Percentiles rank a stretch among this genome's conserved stretches.
Evolutionary conservation across 2,329 filamentous ascomycete genomes (phyloP).

Genomic region (Beauveria rudraprayagi): DNA sequence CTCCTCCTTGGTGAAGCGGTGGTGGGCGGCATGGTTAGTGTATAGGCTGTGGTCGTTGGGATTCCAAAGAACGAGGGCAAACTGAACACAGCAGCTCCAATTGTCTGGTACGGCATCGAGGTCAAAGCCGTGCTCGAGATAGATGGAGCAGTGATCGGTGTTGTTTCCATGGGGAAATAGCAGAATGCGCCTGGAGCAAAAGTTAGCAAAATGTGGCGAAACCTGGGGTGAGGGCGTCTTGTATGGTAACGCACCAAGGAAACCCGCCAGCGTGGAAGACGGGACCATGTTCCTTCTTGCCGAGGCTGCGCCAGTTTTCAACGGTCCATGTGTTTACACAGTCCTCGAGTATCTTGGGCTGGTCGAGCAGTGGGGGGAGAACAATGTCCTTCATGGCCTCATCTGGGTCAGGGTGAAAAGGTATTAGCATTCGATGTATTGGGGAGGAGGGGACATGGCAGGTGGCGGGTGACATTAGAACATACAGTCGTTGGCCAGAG

Average conservation of each 20-base stretch:
- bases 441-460: background rate
- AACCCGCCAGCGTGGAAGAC: conserved; percentile 77
- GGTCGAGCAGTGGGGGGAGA: conserved; percentile 62
- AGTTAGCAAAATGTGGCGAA: conserved; percentile 11
- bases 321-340: conserved; percentile 79
- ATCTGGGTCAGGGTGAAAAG: conserved; percentile 37
- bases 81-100: conserved; percentile 96
- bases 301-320: conserved; percentile 67
- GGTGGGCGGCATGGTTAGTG: conserved; percentile 75
- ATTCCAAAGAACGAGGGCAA: conserved; percentile 90
- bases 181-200: conserved; percentile 65
- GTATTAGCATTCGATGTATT: conserved; percentile 15
- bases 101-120: conserved; percentile 69
- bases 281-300: conserved; percentile 79
- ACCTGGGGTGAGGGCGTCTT: background rate
- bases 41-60: conserved; percentile 83
- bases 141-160: conserved; percentile 87
- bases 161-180: conserved; percentile 96
- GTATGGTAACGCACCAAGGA: conserved; percentile 60
- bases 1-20: conserved; percentile 93
- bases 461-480: conserved; percentile 13
- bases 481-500: conserved; percentile 47
- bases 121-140: conserved; percentile 89
- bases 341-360: conserved; percentile 73
- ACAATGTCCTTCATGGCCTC: conserved; percentile 80